phyloP scores from a whole-genome alignment of 495 filamentous ascomycete genomes.

The Aspergillus campestris region DNA sequence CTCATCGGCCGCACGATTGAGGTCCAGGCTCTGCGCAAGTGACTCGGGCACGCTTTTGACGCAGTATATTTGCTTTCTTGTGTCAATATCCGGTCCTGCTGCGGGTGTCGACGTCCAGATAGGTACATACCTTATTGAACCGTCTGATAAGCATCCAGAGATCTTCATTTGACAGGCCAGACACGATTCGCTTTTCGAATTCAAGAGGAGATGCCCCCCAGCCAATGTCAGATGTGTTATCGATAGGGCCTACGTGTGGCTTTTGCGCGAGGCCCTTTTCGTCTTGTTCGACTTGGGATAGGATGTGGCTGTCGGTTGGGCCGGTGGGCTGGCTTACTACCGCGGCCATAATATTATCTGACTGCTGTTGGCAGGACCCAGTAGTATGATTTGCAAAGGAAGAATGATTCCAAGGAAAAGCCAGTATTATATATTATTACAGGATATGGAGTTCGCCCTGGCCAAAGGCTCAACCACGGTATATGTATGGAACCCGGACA shows the following conservation, averaged over 20 bases:
- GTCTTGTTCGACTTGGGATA: conserved; percentile 36
- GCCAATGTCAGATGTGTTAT: conserved; percentile 58
- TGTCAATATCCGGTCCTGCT: neutral
- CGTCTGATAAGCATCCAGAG: conserved; percentile 68
- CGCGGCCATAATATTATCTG: too few species aligned
- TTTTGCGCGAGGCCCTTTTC: conserved; percentile 43
- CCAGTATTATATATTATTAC: too few species aligned
- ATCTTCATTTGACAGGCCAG: conserved; percentile 64
- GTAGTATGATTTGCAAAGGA: too few species aligned
- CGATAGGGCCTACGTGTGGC: conserved; percentile 21
- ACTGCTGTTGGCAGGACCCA: too few species aligned
- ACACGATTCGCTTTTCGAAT: conserved; percentile 55
- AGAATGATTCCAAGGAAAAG: too few species aligned
- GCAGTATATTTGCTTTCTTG: conserved; percentile 74
- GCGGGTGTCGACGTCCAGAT: neutral
- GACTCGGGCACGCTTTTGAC: conserved; percentile 57
- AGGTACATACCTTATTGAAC: conserved; percentile 60
- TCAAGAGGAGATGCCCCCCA: conserved; percentile 58
- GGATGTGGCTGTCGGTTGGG: conserved; percentile 42
- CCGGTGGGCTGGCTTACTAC: neutral
- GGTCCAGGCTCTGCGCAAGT: conserved; percentile 58
- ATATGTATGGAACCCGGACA: too few species aligned
- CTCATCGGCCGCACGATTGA: conserved; percentile 74
- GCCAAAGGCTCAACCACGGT: too few species aligned
- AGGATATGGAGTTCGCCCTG: too few species aligned